Evolutionary conservation across 2,329 filamentous ascomycete genomes (phyloP), one percentile per base, ranked within the genome.

Genomic region (Akanthomyces uredinophilus): DNA sequence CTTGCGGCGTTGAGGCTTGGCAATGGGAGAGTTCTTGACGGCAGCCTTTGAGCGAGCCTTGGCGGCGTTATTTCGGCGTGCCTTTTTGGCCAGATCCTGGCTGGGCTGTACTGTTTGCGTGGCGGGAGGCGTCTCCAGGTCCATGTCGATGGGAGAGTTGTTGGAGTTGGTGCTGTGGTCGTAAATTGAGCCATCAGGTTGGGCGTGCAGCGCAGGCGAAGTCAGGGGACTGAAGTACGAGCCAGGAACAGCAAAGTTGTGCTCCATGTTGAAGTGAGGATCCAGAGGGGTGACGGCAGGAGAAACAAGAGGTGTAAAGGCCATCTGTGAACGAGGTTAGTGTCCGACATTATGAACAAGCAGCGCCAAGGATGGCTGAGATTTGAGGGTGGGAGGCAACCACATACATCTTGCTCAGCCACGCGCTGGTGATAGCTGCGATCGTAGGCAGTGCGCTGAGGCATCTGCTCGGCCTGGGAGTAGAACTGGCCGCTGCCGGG

Each of bases 201-300:
- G 89, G 1, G 90, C 89, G 72, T 90, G 88, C 20, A 95, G 78
- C 4, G 90, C 90, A 1, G 91, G 91, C 18, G 91, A 95, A 5
- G 89, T 92, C 54, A 95, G 80, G 11, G 91, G 91, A 70, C 90
- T 95, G 72, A 95, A 93, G 75, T 92, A 94, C 39, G 89, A 84
- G 41, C 84, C 84, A 0, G 88, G 87, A 4, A 90, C 81, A 6
- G 83, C 82, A 68, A 86, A 91, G 53, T 78, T 77, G 37, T 75
- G 75, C 27, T 86, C 83, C 64, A 84, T 77, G 51, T 82, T 79
- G 70, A 91, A 92, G 66, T 88, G 86, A 47, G 84, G 80, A 69
- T 93, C 91, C 56, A 92, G 80, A 24, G 91, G 90, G 2, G 90
- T 93, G 49, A 94, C 90, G 5, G 90, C 91, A n/a, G 91, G 91